Evolutionary conservation across 208 protist species (phyloP).

Genomic region (Porcisia hertigi): DNA sequence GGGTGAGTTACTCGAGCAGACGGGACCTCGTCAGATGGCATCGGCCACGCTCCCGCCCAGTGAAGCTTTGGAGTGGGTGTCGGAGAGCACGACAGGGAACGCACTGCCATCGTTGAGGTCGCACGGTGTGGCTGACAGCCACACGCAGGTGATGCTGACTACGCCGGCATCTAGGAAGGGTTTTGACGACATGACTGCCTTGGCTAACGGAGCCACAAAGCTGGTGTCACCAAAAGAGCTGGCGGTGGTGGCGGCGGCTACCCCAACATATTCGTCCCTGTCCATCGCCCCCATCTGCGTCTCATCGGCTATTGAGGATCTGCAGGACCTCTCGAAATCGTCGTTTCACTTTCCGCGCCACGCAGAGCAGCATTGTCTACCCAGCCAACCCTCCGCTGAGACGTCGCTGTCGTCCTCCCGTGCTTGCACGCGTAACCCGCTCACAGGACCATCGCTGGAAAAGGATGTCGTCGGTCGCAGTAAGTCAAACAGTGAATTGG

Average conservation of each 20-base stretch:
- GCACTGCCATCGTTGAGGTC: neutral
- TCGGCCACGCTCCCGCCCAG: constrained; percentile 6
- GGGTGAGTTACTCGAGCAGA: neutral
- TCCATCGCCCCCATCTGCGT: neutral
- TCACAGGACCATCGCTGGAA: neutral
- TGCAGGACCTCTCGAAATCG: constrained; percentile 18
- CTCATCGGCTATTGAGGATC: constrained; percentile 12
- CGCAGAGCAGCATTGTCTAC: neutral
- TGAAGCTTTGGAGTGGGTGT: too few species aligned
- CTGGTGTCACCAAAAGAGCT: neutral
- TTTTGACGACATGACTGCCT: neutral
- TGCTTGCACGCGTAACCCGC: constrained; percentile 19
- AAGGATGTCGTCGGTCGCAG: neutral
- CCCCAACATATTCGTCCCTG: neutral
- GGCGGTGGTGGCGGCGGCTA: neutral
- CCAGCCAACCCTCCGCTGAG: constrained; percentile 2
- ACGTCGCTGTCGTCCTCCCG: constrained; percentile 10
- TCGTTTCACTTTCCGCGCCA: constrained; percentile 5
- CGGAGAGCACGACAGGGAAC: neutral
- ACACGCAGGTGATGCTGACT: neutral
- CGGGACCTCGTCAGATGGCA: neutral
- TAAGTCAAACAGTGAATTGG: neutral
- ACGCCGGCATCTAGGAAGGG: neutral
- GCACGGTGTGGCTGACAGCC: neutral
- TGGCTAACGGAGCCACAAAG: neutral